Evolutionary conservation across 768 basidiomycete genomes (phyloP).

Genomic region (Pleurotus salmoneostramineus): DNA sequence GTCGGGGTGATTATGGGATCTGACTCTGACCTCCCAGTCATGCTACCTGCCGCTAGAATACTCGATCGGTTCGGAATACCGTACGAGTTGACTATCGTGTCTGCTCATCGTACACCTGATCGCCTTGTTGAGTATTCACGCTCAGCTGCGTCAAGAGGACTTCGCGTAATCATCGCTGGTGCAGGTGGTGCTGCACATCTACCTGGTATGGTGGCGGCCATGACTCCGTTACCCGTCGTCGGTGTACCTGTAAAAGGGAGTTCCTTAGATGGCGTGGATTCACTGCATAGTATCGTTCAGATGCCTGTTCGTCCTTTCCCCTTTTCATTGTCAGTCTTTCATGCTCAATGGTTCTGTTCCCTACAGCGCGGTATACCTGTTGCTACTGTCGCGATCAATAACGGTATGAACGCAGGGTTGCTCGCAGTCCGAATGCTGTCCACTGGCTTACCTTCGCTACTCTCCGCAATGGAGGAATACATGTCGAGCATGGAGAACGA

Average conservation of each 20-base stretch:
- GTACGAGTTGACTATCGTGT: slow-evolving; percentile 93
- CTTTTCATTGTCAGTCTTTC: neutral
- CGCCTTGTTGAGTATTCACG: slow-evolving; percentile 80
- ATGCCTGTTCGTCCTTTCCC: slow-evolving; percentile 79
- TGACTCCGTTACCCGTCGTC: slow-evolving; percentile 89
- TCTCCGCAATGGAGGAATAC: slow-evolving; percentile 70
- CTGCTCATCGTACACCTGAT: slow-evolving; percentile 93
- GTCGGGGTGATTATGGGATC: slow-evolving; percentile 98
- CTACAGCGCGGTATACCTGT: slow-evolving; percentile 90
- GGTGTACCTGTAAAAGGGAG: slow-evolving; percentile 98
- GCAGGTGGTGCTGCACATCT: slow-evolving; percentile 99
- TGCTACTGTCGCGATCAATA: slow-evolving; percentile 96
- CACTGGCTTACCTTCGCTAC: slow-evolving; percentile 62
- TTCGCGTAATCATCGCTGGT: slow-evolving; percentile 84
- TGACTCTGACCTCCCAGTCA: slow-evolving; percentile 93
- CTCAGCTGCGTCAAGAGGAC: slow-evolving; percentile 61
- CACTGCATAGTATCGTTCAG: slow-evolving; percentile 96
- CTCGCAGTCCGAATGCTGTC: slow-evolving; percentile 90
- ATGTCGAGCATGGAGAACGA: slow-evolving; percentile 66
- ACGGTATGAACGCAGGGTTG: slow-evolving; percentile 89
- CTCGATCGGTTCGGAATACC: slow-evolving; percentile 81
- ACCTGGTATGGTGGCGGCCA: slow-evolving; percentile 96
- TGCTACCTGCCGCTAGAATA: slow-evolving; percentile 85
- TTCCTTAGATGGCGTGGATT: slow-evolving; percentile 91
- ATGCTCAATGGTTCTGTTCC: slow-evolving; percentile 3